These are phyloP conservation scores for Danielozyma ontarioensis DNA, from an alignment of 805 yeast genomes.

Conservation along the genomic window DNA sequence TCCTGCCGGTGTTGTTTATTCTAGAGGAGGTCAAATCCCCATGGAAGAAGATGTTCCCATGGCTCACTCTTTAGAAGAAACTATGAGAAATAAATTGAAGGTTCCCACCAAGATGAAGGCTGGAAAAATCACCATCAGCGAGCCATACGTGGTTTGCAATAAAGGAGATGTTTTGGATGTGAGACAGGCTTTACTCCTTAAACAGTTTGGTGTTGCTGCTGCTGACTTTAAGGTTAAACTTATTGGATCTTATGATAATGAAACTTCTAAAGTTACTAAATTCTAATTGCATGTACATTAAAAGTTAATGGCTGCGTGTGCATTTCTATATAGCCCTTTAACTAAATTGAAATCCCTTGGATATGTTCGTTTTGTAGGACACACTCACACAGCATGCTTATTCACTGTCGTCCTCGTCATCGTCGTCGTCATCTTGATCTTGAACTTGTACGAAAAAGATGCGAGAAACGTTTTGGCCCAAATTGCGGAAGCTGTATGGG, in stretches of 20 bases:
- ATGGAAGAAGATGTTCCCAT: conserved; percentile 92
- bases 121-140: conserved; percentile 78
- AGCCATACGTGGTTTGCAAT: conserved; percentile 75
- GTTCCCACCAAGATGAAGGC: conserved; percentile 86
- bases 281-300: no score
- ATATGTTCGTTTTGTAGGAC: no score
- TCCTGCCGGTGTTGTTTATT: conserved; percentile 87
- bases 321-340: no score
- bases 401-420: no score
- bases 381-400: no score
- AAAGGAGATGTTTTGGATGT: conserved; percentile 81
- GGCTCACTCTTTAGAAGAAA: conserved; percentile 93
- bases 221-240: conserved; percentile 82
- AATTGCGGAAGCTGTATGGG: conserved; percentile 62
- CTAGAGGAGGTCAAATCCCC: conserved; percentile 92
- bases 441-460: conserved; percentile 74
- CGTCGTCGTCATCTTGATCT: conserved; percentile 8
- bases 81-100: conserved; percentile 81
- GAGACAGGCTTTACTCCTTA: conserved; percentile 84
- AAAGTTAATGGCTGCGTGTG: no score
- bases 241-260: conserved; percentile 73
- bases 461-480: conserved; percentile 51
- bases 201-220: conserved; percentile 94
- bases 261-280: conserved; percentile 30
- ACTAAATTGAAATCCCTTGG: no score